Evolutionary conservation across 2,329 filamentous ascomycete genomes (phyloP).

Genomic region (Colletotrichum eremochloae): DNA sequence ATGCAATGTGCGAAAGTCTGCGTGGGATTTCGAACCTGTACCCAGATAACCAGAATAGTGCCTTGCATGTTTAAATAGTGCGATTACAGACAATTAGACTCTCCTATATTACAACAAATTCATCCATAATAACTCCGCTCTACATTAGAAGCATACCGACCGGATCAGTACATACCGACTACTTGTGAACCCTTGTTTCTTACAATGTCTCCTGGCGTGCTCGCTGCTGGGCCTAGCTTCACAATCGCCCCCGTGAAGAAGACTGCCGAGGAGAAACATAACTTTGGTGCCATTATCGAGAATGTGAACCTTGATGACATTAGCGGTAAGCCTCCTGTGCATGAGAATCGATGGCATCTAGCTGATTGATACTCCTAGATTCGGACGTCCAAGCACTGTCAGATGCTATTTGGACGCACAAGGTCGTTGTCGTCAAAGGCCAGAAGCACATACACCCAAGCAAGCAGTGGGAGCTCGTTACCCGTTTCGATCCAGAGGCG

Average conservation of each 20-base stretch:
- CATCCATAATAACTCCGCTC: neutral
- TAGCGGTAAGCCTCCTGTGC: constrained; percentile 43
- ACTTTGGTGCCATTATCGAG: constrained; percentile 53
- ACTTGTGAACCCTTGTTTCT: neutral
- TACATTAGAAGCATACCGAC: neutral
- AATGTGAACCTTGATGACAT: constrained; percentile 55
- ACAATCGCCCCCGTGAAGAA: constrained; percentile 43
- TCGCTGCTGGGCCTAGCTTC: constrained; percentile 9
- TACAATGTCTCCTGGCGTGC: constrained; percentile 18
- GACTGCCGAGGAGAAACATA: constrained; percentile 52
- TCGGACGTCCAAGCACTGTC: constrained; percentile 53
- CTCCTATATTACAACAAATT: neutral
- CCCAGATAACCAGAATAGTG: neutral
- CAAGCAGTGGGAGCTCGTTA: constrained; percentile 61
- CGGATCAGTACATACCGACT: neutral
- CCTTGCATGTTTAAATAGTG: neutral
- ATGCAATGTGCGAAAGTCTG: neutral
- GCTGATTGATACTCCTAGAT: constrained; percentile 44
- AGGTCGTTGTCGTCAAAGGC: constrained; percentile 58
- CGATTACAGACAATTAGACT: neutral
- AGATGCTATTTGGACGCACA: constrained; percentile 59
- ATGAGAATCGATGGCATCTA: neutral
- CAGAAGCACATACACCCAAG: constrained; percentile 56
- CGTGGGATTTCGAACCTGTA: neutral
- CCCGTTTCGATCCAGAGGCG: constrained; percentile 57